Percentiles rank a stretch among this genome's conserved stretches.
phyloP scores from a whole-genome alignment of 805 yeast species.

The Candida ponderosae region DNA sequence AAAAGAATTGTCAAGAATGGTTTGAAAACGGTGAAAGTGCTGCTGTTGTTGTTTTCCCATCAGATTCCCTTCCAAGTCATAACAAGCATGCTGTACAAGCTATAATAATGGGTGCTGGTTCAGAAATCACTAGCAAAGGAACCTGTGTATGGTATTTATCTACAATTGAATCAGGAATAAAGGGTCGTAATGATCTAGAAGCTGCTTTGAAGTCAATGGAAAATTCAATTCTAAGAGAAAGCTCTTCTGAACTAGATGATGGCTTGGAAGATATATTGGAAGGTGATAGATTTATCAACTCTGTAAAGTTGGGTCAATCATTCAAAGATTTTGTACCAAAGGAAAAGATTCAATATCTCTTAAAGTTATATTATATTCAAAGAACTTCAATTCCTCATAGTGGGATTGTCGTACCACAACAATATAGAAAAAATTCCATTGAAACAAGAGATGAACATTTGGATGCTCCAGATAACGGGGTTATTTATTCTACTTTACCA shows the following conservation, averaged over 20 bases:
- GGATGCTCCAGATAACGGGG: constrained; percentile 34
- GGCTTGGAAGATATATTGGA: constrained; percentile 34
- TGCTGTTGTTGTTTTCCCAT: constrained; percentile 89
- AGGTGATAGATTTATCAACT: constrained; percentile 58
- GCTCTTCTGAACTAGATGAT: constrained; percentile 47
- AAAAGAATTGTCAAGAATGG: constrained; percentile 88
- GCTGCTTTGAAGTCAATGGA: constrained; percentile 78
- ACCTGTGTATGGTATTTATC: constrained; percentile 89
- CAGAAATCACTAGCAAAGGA: constrained; percentile 82
- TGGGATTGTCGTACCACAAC: constrained; percentile 38
- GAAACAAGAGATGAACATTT: constrained; percentile 19
- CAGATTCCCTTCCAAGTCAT: constrained; percentile 55
- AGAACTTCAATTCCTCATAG: constrained; percentile 47
- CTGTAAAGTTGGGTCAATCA: constrained; percentile 80
- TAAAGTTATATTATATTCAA: constrained; percentile 58
- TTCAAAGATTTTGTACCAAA: constrained; percentile 79
- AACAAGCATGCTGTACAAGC: constrained; percentile 79
- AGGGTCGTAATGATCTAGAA: constrained; percentile 72
- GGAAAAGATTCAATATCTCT: constrained; percentile 54
- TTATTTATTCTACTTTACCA: constrained; percentile 57
- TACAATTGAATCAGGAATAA: constrained; percentile 60
- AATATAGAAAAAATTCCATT: constrained; percentile 28
- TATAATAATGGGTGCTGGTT: constrained; percentile 76
- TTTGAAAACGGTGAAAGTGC: constrained; percentile 77
- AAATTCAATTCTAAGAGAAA: constrained; percentile 71